Conservation (phyloP, 202 grass and related monocot genomes). For the Saccharum hybrid region DNA sequence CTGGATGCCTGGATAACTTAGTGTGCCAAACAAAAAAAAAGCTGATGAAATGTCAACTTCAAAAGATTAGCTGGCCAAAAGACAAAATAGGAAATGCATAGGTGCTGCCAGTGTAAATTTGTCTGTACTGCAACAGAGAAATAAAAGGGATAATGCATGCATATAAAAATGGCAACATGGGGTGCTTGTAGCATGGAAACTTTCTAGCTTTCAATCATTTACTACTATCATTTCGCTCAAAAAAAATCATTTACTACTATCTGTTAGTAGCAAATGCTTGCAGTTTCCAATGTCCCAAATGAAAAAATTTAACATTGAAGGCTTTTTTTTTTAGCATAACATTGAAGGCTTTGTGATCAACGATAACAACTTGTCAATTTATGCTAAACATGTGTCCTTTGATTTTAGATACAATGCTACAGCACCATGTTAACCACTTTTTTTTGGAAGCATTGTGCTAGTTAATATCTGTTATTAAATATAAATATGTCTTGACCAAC, state of each 20-base stretch:
- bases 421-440: slow-evolving; percentile 9
- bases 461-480: background rate
- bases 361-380: background rate
- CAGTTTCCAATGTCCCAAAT: slow-evolving; percentile 9
- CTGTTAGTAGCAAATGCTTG: background rate
- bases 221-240: background rate
- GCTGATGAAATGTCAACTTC: background rate
- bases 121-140: background rate
- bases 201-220: background rate
- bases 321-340: no score
- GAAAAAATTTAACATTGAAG: slow-evolving; percentile 18
- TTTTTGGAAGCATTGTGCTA: background rate
- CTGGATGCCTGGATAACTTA: background rate
- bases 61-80: background rate
- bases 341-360: slow-evolving; percentile 1
- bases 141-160: background rate
- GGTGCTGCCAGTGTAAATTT: background rate
- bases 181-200: background rate
- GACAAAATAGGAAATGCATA: slow-evolving; percentile 19
- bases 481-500: slow-evolving; percentile 21
- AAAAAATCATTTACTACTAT: no score
- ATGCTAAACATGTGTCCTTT: background rate
- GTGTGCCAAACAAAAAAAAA: background rate
- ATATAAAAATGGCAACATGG: background rate
- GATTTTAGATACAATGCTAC: background rate